Evolutionary conservation across 2,329 filamentous ascomycete species (phyloP).

Genomic region (Stromatinia cepivora): DNA sequence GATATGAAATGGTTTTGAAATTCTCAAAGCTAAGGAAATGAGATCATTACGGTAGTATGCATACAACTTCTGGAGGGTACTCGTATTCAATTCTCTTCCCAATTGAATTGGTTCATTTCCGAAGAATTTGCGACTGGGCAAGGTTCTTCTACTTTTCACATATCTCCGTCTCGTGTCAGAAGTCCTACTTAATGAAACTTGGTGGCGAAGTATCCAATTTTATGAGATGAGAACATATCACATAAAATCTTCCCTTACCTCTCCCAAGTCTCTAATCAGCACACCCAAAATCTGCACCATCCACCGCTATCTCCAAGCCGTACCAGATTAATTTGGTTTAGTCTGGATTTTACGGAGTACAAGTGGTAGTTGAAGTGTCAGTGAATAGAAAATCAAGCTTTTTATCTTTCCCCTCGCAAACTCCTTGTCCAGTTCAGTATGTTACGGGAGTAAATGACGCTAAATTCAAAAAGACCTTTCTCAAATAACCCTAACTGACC

Average conservation of each 20-base stretch:
- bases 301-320: too few relatives aligned
- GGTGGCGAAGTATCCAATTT: not conserved
- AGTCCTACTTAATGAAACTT: not conserved
- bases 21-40: not conserved
- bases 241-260: not conserved
- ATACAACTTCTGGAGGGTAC: not conserved
- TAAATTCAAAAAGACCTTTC: not conserved
- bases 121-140: not conserved
- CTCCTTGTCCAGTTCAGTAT: not conserved
- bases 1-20: not conserved
- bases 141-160: not conserved
- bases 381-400: constrained; percentile 5
- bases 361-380: too few relatives aligned
- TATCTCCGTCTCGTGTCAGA: not conserved
- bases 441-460: not conserved
- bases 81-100: not conserved
- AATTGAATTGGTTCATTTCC: too few relatives aligned
- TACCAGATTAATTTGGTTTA: not conserved
- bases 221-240: not conserved
- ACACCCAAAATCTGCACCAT: not conserved
- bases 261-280: not conserved
- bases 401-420: not conserved
- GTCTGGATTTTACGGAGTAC: too few relatives aligned
- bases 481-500: not conserved
- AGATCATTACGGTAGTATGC: not conserved